Evolutionary conservation across 176 grass and related monocot genomes (phyloP).

Genomic region (Carex kokanica): DNA sequence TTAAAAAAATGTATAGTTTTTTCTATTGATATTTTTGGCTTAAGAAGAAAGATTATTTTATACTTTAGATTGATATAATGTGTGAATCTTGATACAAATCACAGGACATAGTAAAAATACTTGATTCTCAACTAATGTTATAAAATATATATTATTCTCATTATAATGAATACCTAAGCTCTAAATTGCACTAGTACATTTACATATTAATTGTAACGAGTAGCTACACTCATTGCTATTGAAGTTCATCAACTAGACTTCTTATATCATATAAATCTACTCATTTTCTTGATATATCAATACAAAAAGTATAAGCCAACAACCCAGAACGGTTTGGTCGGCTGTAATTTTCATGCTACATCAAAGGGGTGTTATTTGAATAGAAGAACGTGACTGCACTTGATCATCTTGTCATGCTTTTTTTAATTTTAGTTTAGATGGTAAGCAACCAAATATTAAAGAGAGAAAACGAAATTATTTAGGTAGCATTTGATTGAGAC

Average conservation of each 20-base stretch:
- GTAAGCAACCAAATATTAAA: conserved; percentile 29
- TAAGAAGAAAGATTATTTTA: too few relatives aligned
- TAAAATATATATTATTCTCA: too few relatives aligned
- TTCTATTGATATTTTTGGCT: too few relatives aligned
- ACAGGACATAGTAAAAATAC: too few relatives aligned
- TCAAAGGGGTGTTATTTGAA: conserved; percentile 16
- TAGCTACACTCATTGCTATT: neutral
- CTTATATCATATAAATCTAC: neutral
- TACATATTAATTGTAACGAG: neutral
- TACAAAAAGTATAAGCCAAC: conserved; percentile 8
- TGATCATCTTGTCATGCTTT: conserved; percentile 1
- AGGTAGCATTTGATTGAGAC: conserved; percentile 28
- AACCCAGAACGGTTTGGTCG: conserved; percentile 28
- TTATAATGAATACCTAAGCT: neutral
- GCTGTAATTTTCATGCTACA: conserved; percentile 27
- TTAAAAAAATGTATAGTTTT: too few relatives aligned
- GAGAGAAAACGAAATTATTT: conserved; percentile 13
- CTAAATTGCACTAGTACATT: neutral
- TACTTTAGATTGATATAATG: too few relatives aligned
- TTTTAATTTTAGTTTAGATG: conserved; percentile 27
- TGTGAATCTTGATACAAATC: too few relatives aligned
- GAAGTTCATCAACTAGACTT: neutral
- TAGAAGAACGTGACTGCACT: conserved; percentile 7
- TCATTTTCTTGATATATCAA: neutral
- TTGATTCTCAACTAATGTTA: too few relatives aligned